These are phyloP conservation scores for Penicillium malachiteum DNA, from an alignment of 495 filamentous ascomycete species.

Conservation along the genomic window DNA sequence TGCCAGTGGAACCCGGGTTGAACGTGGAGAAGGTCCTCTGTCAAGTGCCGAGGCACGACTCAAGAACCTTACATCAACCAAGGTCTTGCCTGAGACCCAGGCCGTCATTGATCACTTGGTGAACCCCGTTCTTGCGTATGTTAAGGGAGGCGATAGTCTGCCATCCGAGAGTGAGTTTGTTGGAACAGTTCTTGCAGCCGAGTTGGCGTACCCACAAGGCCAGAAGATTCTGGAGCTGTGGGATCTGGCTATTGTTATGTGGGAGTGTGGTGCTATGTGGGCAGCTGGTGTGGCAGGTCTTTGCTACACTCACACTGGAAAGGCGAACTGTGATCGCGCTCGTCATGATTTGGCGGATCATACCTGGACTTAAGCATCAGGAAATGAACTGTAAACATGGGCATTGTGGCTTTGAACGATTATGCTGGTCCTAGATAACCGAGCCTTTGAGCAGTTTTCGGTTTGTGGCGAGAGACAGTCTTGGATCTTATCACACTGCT, in stretches of 20 bases:
- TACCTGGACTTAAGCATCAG: constrained; percentile 10
- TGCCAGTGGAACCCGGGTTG: constrained; percentile 7
- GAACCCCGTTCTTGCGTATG: constrained; percentile 8
- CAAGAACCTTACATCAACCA: background rate
- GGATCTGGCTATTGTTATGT: constrained; percentile 15
- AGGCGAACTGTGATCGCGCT: constrained; percentile 11
- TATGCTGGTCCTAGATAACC: too few relatives aligned
- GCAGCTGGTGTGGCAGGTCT: constrained; percentile 12
- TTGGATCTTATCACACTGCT: too few relatives aligned
- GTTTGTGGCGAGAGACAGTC: too few relatives aligned
- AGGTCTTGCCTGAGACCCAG: constrained; percentile 6
- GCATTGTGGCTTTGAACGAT: too few relatives aligned
- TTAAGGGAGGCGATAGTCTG: constrained; percentile 9
- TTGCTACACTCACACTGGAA: constrained; percentile 13
- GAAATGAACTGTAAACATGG: too few relatives aligned
- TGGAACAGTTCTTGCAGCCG: constrained; percentile 9
- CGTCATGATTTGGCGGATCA: constrained; percentile 12
- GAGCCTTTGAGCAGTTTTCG: too few relatives aligned
- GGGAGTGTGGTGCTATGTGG: constrained; percentile 16
- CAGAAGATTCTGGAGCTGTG: constrained; percentile 13
- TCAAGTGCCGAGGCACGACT: constrained; percentile 11
- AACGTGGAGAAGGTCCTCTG: constrained; percentile 7
- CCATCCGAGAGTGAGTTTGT: constrained; percentile 11
- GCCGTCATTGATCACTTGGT: constrained; percentile 11
- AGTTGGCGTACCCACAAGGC: constrained; percentile 10